Conservation (phyloP, 177 flowering plant species). For the Vitis hybrid region DNA sequence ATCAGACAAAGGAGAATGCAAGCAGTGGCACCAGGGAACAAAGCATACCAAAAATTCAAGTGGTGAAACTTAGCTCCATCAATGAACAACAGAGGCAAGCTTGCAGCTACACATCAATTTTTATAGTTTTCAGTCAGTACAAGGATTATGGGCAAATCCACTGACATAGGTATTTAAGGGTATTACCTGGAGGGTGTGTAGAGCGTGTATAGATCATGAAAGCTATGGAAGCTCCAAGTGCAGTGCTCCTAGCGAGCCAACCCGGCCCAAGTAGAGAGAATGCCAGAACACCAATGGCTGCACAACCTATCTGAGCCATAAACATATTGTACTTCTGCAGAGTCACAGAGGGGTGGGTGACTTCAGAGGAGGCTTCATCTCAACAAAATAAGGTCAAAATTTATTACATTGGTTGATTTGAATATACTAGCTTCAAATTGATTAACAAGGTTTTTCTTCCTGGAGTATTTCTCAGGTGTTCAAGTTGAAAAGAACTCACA, state of each 20-base stretch:
- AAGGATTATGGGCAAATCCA: too few species aligned
- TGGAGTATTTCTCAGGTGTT: too few species aligned
- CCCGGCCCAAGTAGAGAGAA: conserved; percentile 71
- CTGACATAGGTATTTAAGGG: background rate
- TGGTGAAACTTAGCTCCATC: conserved; percentile 85
- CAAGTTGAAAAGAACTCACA: too few species aligned
- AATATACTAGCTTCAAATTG: too few species aligned
- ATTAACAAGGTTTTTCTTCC: too few species aligned
- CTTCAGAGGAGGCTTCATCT: background rate
- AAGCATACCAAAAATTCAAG: conserved; percentile 73
- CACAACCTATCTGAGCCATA: conserved; percentile 92
- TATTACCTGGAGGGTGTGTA: conserved; percentile 82
- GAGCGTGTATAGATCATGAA: conserved; percentile 79
- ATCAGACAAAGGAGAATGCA: conserved; percentile 76
- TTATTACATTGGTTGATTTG: too few species aligned
- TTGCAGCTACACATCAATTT: conserved; percentile 60
- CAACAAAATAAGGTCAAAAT: too few species aligned
- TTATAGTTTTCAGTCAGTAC: too few species aligned
- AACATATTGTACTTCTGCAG: conserved; percentile 93
- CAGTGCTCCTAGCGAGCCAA: conserved; percentile 81
- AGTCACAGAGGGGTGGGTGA: background rate
- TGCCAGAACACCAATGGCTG: conserved; percentile 82
- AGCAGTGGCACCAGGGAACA: conserved; percentile 90
- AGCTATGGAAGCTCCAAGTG: conserved; percentile 75
- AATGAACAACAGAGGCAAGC: conserved; percentile 84